Evolutionary conservation across 2,329 filamentous ascomycete species (phyloP).

Genomic region (Aulographum hederae): DNA sequence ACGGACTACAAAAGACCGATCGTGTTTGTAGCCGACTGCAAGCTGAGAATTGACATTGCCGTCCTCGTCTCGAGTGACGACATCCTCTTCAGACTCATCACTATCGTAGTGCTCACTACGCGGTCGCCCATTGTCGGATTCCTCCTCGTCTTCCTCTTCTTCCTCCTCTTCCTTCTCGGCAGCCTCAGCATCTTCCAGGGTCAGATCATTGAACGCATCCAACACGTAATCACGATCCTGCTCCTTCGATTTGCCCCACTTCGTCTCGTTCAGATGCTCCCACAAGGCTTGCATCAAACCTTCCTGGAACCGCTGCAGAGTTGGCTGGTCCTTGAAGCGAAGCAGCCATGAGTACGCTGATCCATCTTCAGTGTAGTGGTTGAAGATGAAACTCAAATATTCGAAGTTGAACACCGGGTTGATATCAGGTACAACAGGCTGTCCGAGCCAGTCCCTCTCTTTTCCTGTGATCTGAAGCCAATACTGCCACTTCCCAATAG

Average conservation of each 20-base stretch:
- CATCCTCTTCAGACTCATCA: constrained; percentile 66
- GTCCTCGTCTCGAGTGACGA: constrained; percentile 47
- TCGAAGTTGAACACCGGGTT: constrained; percentile 99
- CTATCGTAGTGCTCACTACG: constrained; percentile 57
- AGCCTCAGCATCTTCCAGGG: constrained; percentile 62
- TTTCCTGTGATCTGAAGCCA: constrained; percentile 74
- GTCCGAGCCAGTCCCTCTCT: constrained; percentile 70
- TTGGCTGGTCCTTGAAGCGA: constrained; percentile 69
- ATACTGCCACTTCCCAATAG: constrained; percentile 84
- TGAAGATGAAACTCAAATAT: constrained; percentile 98
- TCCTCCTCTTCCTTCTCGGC: constrained; percentile 34
- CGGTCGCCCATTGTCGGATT: constrained; percentile 42
- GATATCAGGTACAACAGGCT: constrained; percentile 72
- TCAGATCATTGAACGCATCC: constrained; percentile 86
- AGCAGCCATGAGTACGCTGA: constrained; percentile 91
- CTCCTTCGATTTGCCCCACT: constrained; percentile 87
- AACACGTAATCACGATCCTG: constrained; percentile 86
- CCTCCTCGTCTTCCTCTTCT: constrained; percentile 38
- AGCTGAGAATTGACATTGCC: constrained; percentile 83
- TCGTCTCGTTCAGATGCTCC: constrained; percentile 88
- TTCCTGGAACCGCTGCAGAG: constrained; percentile 75
- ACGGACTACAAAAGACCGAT: constrained; percentile 89
- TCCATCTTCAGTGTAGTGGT: constrained; percentile 77
- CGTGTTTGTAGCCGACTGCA: constrained; percentile 91
- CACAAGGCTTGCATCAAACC: constrained; percentile 90